A percentile compares a stretch with the other conserved stretches of the same genome.
phyloP scores from a whole-genome alignment of 1,139 yeast species.

The Saccharomyces hybrid region DNA sequence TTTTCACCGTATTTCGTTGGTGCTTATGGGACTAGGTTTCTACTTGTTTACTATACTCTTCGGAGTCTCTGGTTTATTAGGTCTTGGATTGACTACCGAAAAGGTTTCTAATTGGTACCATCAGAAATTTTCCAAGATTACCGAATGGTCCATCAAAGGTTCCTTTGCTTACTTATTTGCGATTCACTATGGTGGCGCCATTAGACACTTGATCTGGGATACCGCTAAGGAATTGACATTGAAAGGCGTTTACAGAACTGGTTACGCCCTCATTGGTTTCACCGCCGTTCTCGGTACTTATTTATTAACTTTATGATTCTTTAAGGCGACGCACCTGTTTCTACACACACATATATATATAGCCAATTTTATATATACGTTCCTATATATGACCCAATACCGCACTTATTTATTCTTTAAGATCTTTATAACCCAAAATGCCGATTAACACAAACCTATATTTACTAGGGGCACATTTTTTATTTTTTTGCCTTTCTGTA shows the following conservation, averaged over 20 bases:
- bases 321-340: constrained; percentile 10
- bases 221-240: constrained; percentile 63
- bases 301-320: constrained; percentile 38
- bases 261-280: constrained; percentile 71
- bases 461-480: neutral
- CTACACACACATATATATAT: constrained; percentile 8
- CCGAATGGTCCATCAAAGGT: constrained; percentile 58
- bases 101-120: constrained; percentile 41
- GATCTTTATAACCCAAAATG: neutral
- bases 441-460: neutral
- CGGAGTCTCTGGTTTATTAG: constrained; percentile 59
- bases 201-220: constrained; percentile 90
- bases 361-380: neutral
- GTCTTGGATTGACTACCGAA: constrained; percentile 54
- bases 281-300: constrained; percentile 60
- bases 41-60: constrained; percentile 72
- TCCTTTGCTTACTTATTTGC: constrained; percentile 71
- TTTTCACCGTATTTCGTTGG: constrained; percentile 81
- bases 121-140: constrained; percentile 52
- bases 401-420: constrained; percentile 3
- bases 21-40: constrained; percentile 66
- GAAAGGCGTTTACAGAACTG: constrained; percentile 88
- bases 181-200: constrained; percentile 75
- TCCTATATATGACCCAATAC: neutral
- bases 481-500: neutral